Conservation (phyloP, 768 basidiomycete genomes). For the Exidia glandulosa region DNA sequence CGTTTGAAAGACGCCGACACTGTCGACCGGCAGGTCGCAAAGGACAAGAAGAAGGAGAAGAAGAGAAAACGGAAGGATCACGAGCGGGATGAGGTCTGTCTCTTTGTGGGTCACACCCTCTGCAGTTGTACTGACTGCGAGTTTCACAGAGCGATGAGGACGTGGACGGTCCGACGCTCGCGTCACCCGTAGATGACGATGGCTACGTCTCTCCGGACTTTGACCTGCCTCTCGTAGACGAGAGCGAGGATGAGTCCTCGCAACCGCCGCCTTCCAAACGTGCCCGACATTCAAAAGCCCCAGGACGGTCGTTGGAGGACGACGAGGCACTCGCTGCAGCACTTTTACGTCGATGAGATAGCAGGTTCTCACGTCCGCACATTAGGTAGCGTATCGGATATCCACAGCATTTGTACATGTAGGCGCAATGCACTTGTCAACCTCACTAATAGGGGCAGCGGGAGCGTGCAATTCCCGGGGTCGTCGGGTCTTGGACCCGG, state of each 20-base stretch:
- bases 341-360: constrained; percentile 29
- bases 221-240: constrained; percentile 31
- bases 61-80: constrained; percentile 84
- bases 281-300: background rate
- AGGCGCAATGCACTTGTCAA: too few species aligned
- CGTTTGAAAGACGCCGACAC: constrained; percentile 63
- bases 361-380: too few species aligned
- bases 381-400: too few species aligned
- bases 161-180: constrained; percentile 20
- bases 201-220: constrained; percentile 68
- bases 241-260: constrained; percentile 23
- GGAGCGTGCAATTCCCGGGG: too few species aligned
- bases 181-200: constrained; percentile 38
- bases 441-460: too few species aligned
- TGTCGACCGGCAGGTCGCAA: constrained; percentile 70
- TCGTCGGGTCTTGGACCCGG: too few species aligned
- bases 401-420: too few species aligned
- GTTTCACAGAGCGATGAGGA: constrained; percentile 16
- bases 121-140: constrained; percentile 10
- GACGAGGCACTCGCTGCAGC: constrained; percentile 57
- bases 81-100: constrained; percentile 29
- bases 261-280: constrained; percentile 9
- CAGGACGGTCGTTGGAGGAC: constrained; percentile 27
- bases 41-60: constrained; percentile 82
- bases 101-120: background rate